These are phyloP conservation scores for Typha latifolia DNA, from an alignment of 176 grass and related monocot genomes.

Conservation along the genomic window DNA sequence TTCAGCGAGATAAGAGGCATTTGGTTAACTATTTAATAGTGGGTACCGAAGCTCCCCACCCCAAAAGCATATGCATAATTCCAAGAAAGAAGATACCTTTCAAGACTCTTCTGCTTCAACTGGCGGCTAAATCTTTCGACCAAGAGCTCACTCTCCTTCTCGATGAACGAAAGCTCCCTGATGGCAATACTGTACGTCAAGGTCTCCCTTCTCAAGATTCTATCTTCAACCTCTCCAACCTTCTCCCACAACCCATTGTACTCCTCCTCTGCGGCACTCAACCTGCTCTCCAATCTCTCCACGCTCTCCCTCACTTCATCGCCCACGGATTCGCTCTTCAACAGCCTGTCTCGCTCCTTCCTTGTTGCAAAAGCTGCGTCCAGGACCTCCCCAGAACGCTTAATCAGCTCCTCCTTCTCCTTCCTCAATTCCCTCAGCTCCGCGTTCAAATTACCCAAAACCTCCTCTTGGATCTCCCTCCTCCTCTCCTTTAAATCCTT, in stretches of 20 bases:
- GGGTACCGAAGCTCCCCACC: too few relatives aligned
- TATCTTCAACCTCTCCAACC: constrained; percentile 15
- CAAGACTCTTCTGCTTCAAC: background rate
- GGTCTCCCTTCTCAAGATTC: constrained; percentile 17
- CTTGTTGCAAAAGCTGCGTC: constrained; percentile 5
- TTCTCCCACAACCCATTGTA: constrained; percentile 20
- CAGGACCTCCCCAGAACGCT: constrained; percentile 4
- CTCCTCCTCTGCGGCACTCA: constrained; percentile 11
- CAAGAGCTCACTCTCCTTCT: constrained; percentile 25
- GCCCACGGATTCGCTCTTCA: background rate
- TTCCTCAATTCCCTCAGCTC: constrained; percentile 13
- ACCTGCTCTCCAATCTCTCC: constrained; percentile 12
- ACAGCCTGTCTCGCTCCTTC: constrained; percentile 15
- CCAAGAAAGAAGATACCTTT: constrained; percentile 10
- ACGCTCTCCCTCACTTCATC: background rate
- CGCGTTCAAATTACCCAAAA: constrained; percentile 12
- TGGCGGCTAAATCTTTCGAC: constrained; percentile 14
- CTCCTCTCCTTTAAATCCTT: constrained; percentile 15
- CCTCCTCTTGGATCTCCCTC: constrained; percentile 17
- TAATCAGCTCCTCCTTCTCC: constrained; percentile 14
- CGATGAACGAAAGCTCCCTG: constrained; percentile 22
- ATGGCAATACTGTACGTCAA: constrained; percentile 19
- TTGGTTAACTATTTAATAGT: too few relatives aligned
- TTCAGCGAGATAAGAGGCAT: too few relatives aligned
- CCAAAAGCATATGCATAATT: too few relatives aligned